Base-by-base conservation (phyloP, 176 grass and related monocot species). In the Triticum urartu region DNA sequence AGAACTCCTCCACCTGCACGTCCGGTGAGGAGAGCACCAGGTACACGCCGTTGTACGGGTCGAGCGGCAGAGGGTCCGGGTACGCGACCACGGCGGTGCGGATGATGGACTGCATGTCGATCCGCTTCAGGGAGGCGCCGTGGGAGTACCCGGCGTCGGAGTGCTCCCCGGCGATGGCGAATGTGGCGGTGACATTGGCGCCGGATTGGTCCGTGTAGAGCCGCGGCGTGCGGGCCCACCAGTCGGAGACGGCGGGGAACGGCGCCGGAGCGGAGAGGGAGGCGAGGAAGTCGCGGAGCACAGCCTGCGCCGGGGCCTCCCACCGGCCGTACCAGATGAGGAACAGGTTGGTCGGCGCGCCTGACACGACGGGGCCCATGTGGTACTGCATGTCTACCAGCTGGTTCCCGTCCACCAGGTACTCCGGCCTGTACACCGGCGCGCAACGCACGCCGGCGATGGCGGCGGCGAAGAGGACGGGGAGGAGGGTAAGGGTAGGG, bases 251-350 rank as follows among this genome's bases (percentile, higher is more conserved):
- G 63, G 90, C 77, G 4, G 90, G 88, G 67, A 83, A 91, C 45
- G 94, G 88, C 11, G 92, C 90, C 12, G 88, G 81, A 0, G 67
- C 9, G 4, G 92, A 96, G 75, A 99, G 85, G 28, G 97, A 99
- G 68, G 70, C 39, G 40, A 99, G 85, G 85, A 99, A 99, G 89
- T 99, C 94, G 0, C 90, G 85, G 79, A 96, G 91, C 64, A 92
- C 88, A 56, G 88, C 85, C 75, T 96, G 88, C 62, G 86, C 69
- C 9, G 86, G 28, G 7, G 87, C 47, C 15, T 90, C 78, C 97
- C 97, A 99, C 25, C 82, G 83, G 45, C 97, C 97, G 66, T 96
- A 99, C 97, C 97, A 99, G 79, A 99, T 90, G 84, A 84, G 79
- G 94, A 96, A 96, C 21, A 99, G 87, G 79, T 86, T 93, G 32